These are phyloP conservation scores for Irpex rosettiformis DNA, from an alignment of 1,284 basidiomycete genomes.

Conservation along the genomic window DNA sequence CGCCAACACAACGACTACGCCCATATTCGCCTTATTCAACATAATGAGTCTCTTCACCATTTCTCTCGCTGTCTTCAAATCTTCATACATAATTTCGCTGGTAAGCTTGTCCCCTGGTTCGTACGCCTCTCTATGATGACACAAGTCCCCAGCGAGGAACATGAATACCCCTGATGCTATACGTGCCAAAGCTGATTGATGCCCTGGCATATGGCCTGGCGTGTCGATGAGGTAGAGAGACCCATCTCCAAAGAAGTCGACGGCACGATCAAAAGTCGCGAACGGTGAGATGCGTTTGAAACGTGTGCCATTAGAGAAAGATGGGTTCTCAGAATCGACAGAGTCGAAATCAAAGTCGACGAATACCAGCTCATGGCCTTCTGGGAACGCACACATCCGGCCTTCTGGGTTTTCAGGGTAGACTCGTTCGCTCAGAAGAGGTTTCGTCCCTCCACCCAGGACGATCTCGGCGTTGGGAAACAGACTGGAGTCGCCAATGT, in stretches of 20 bases:
- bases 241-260: constrained; percentile 57
- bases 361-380: neutral
- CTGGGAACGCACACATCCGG: constrained; percentile 4
- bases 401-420: constrained; percentile 9
- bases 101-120: neutral
- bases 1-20: constrained; percentile 2
- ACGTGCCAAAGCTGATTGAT: constrained; percentile 50
- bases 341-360: constrained; percentile 7
- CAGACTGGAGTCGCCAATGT: constrained; percentile 9
- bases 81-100: neutral
- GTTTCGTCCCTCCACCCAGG: constrained; percentile 4
- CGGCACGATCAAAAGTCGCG: constrained; percentile 47
- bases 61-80: neutral
- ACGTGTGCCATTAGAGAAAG: neutral
- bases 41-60: neutral
- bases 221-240: constrained; percentile 54
- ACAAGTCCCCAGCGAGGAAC: constrained; percentile 5
- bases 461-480: constrained; percentile 12
- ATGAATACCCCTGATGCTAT: constrained; percentile 1
- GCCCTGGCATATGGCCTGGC: constrained; percentile 51
- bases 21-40: neutral
- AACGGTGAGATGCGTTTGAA: constrained; percentile 19
- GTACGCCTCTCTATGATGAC: constrained; percentile 3
- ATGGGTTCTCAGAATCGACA: neutral
- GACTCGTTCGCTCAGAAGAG: neutral